Percentiles rank a stretch among this genome's conserved stretches.
Evolutionary conservation across 176 grass and related monocot species (phyloP).

Genomic region (Eragrostis nindensis): DNA sequence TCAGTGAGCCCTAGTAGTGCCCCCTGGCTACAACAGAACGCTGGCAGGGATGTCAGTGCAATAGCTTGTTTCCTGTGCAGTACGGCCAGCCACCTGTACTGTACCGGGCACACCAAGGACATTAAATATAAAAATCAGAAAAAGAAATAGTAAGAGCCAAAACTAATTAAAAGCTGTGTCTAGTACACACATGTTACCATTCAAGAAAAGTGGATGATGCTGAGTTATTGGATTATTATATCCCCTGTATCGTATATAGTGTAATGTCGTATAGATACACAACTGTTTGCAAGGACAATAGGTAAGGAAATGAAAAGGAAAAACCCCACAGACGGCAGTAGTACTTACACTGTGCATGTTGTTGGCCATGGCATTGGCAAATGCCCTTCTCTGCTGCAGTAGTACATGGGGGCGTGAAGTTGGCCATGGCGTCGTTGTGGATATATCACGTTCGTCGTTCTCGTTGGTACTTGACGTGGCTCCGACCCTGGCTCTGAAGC

Average conservation of each 20-base stretch:
- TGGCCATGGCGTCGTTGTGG: background rate
- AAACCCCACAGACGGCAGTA: background rate
- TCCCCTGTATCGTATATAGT: background rate
- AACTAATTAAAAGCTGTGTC: background rate
- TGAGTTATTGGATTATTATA: background rate
- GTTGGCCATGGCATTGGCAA: no score
- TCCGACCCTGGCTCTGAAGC: background rate
- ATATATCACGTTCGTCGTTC: slow-evolving; percentile 12
- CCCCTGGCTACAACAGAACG: background rate
- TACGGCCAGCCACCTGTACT: no score
- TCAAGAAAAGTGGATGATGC: background rate
- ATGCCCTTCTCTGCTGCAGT: no score
- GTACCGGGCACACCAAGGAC: no score
- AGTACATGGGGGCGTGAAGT: background rate
- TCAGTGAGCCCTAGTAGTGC: background rate
- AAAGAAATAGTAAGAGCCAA: no score
- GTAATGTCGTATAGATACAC: no score
- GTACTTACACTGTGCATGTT: background rate
- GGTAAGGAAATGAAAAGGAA: background rate
- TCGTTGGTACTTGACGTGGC: slow-evolving; percentile 5
- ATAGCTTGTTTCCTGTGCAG: background rate
- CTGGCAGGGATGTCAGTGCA: slow-evolving; percentile 9
- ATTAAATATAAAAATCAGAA: no score
- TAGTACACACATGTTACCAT: background rate
- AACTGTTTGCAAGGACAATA: slow-evolving; percentile 23